phyloP scores from a whole-genome alignment of 352 stramenopile genomes.

The Blastocystis sp. region DNA sequence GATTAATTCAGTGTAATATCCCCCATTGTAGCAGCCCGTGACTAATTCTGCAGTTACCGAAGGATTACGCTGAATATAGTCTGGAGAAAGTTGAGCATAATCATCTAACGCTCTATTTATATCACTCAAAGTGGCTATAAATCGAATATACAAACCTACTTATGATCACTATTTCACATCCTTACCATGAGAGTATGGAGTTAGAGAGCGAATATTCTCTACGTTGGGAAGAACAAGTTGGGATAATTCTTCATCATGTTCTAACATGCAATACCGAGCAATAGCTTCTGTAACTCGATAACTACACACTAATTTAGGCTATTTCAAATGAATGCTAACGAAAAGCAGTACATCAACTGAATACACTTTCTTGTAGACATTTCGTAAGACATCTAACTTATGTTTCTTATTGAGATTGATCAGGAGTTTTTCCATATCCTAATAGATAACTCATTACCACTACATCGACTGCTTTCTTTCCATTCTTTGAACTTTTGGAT shows the following conservation, averaged over 20 bases:
- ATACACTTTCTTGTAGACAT: conserved; percentile 18
- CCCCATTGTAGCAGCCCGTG: background rate
- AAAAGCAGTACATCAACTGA: background rate
- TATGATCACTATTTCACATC: background rate
- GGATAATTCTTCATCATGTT: background rate
- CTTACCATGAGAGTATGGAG: background rate
- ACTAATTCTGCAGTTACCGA: conserved; percentile 3
- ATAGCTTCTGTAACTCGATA: conserved; percentile 21
- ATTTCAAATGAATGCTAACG: background rate
- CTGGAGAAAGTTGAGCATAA: background rate
- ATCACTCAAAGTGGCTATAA: conserved; percentile 1
- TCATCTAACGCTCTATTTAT: background rate
- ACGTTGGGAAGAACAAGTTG: background rate
- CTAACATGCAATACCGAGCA: background rate
- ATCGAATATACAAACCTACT: conserved; percentile 21
- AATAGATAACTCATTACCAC: background rate
- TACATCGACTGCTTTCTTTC: background rate
- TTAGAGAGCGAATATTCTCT: background rate
- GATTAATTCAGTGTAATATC: background rate
- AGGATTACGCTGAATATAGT: background rate
- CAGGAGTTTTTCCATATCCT: conserved; percentile 1
- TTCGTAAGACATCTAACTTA: background rate
- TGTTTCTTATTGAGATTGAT: conserved; percentile 25
- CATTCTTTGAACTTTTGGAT: background rate
- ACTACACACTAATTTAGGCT: background rate